Conservation (phyloP, 2,329 filamentous ascomycete species). For the Graphilbum ipis-grandicollis region DNA sequence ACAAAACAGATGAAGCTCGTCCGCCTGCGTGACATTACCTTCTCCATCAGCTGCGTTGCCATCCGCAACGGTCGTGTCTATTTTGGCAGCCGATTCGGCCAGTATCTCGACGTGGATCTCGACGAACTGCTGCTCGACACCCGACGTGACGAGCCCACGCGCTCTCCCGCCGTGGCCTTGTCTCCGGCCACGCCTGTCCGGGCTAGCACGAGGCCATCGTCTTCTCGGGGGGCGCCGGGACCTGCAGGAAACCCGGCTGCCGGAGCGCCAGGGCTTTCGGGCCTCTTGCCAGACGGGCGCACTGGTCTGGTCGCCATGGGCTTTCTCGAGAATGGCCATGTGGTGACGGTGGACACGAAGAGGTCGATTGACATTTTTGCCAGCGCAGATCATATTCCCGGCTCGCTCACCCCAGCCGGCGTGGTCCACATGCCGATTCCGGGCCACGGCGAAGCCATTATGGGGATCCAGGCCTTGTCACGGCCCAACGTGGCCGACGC, state of each 20-base stretch:
- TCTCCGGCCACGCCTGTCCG: neutral
- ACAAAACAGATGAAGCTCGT: constrained; percentile 54
- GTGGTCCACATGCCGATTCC: constrained; percentile 35
- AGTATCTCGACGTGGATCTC: constrained; percentile 36
- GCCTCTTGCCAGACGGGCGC: neutral
- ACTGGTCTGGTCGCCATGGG: constrained; percentile 47
- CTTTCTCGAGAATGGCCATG: constrained; percentile 44
- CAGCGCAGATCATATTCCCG: constrained; percentile 24
- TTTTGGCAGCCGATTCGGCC: constrained; percentile 50
- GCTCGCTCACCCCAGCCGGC: constrained; percentile 19
- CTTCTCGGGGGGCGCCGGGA: too few relatives aligned
- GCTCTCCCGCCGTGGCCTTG: neutral
- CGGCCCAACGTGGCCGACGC: constrained; percentile 43
- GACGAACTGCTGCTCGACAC: constrained; percentile 22
- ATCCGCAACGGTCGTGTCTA: constrained; percentile 42
- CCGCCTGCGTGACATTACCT: constrained; percentile 48
- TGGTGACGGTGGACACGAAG: constrained; percentile 60
- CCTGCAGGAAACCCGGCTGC: too few relatives aligned
- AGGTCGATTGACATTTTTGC: constrained; percentile 55
- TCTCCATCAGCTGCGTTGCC: constrained; percentile 50
- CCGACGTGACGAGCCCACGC: neutral
- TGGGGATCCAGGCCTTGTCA: constrained; percentile 54
- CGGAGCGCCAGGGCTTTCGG: too few relatives aligned
- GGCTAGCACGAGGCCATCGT: neutral
- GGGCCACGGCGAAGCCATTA: constrained; percentile 45